phyloP scores from a whole-genome alignment of 139 green algal genomes.

The Closterium sp. region DNA sequence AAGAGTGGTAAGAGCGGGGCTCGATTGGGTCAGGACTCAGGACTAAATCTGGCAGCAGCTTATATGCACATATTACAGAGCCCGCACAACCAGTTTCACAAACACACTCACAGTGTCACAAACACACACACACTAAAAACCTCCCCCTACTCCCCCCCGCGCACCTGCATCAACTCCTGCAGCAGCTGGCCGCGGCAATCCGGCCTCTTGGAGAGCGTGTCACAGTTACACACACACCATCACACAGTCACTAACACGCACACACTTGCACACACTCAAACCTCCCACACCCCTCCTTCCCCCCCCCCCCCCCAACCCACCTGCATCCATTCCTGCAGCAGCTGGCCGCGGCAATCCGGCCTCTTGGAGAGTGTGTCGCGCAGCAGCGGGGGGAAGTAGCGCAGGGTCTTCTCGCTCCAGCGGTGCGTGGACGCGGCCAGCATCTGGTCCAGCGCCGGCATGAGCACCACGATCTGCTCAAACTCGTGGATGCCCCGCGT shows the following conservation, averaged over 20 bases:
- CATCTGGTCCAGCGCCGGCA: constrained; percentile 23
- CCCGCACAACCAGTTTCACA: not conserved
- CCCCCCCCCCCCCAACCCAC: not conserved
- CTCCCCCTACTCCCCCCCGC: too few species aligned
- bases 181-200: too few species aligned
- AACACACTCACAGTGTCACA: not conserved
- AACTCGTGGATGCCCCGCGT: constrained; percentile 20
- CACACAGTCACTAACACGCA: not conserved
- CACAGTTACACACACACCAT: not conserved
- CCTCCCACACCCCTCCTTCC: not conserved
- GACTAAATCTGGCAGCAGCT: too few species aligned
- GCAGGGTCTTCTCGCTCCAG: constrained; percentile 33
- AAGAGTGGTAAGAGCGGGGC: too few species aligned
- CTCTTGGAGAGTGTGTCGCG: constrained; percentile 11
- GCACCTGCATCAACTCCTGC: constrained; percentile 28
- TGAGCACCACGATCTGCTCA: constrained; percentile 27
- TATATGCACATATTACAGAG: too few species aligned
- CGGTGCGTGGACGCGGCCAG: constrained; percentile 6
- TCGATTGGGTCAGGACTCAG: too few species aligned
- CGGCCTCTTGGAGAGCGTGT: too few species aligned
- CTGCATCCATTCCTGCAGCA: constrained; percentile 14
- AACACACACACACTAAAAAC: not conserved
- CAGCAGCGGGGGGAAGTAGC: constrained; percentile 17
- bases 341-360: not conserved
- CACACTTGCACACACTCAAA: not conserved